Conservation (phyloP, 352 stramenopile species). For the Stephanocyclus meneghinianus region DNA sequence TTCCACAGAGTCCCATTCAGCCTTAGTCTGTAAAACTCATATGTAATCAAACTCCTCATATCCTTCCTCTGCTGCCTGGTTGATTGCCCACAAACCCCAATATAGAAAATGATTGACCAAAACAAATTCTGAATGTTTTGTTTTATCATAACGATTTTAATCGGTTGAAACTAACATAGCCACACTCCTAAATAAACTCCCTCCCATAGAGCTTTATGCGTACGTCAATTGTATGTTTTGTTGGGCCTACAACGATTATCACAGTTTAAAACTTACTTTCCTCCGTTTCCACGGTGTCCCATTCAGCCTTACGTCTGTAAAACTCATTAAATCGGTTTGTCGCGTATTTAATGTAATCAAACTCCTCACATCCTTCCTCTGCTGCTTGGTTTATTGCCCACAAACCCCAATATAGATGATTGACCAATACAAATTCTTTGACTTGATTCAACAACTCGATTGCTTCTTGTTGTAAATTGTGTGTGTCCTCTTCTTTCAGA, state of each 20-base stretch:
- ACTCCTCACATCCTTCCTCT: conserved; percentile 70
- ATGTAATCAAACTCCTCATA: conserved; percentile 80
- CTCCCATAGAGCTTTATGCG: background rate
- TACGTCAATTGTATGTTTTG: background rate
- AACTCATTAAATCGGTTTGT: conserved; percentile 49
- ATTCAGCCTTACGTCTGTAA: conserved; percentile 32
- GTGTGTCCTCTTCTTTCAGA: conserved; percentile 12
- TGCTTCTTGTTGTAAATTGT: conserved; percentile 19
- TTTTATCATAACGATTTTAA: no score
- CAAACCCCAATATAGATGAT: conserved; percentile 82
- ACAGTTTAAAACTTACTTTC: background rate
- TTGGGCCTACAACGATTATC: background rate
- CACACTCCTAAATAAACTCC: no score
- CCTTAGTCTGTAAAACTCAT: conserved; percentile 41
- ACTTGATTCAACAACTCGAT: conserved; percentile 54
- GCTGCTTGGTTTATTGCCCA: conserved; percentile 79
- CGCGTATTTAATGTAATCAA: conserved; percentile 80
- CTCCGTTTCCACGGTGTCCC: background rate
- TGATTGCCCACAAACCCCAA: conserved; percentile 80
- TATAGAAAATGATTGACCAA: conserved; percentile 81
- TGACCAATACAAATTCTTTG: conserved; percentile 69
- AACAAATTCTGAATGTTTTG: no score
- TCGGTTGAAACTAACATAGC: no score
- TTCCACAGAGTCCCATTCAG: conserved; percentile 4
- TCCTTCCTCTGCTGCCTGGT: conserved; percentile 73